Conservation (phyloP, 345 rosid species). For the Boechera retrofracta region DNA sequence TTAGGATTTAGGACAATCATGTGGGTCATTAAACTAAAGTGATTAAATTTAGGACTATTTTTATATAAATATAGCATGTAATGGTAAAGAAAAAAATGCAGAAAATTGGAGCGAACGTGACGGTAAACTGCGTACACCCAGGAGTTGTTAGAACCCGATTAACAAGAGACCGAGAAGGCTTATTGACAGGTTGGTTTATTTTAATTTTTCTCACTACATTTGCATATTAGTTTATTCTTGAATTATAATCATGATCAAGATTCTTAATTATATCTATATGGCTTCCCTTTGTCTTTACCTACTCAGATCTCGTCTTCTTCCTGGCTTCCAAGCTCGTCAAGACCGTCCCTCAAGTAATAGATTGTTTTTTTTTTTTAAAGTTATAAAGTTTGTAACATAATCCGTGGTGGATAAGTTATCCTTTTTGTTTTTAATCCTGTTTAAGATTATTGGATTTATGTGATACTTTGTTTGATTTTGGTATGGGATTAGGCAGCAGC, state of each 20-base stretch:
- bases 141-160: slow-evolving; percentile 92
- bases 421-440: slow-evolving; percentile 8
- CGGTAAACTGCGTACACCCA: slow-evolving; percentile 90
- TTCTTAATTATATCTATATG: slow-evolving; percentile 23
- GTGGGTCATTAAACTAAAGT: slow-evolving; percentile 33
- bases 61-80: background rate
- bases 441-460: slow-evolving; percentile 26
- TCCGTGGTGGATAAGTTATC: slow-evolving; percentile 28
- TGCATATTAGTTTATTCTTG: slow-evolving; percentile 3
- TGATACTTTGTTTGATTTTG: slow-evolving; percentile 27
- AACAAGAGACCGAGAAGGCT: slow-evolving; percentile 92
- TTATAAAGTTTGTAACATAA: slow-evolving; percentile 12
- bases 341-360: slow-evolving; percentile 85
- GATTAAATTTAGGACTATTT: background rate
- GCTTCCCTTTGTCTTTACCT: slow-evolving; percentile 28
- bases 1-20: slow-evolving; percentile 37
- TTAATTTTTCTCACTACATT: background rate
- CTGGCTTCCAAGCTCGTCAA: slow-evolving; percentile 82
- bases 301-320: slow-evolving; percentile 81
- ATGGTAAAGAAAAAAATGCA: slow-evolving; percentile 41
- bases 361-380: background rate
- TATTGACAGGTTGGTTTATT: slow-evolving; percentile 64
- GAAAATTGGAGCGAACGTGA: slow-evolving; percentile 84
- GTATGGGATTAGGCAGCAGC: slow-evolving; percentile 76
- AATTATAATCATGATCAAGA: slow-evolving; percentile 9